Percentiles rank a stretch among this genome's conserved stretches.
phyloP scores from a whole-genome alignment of 257 asterid genomes.

The Solanum pimpinellifolium region DNA sequence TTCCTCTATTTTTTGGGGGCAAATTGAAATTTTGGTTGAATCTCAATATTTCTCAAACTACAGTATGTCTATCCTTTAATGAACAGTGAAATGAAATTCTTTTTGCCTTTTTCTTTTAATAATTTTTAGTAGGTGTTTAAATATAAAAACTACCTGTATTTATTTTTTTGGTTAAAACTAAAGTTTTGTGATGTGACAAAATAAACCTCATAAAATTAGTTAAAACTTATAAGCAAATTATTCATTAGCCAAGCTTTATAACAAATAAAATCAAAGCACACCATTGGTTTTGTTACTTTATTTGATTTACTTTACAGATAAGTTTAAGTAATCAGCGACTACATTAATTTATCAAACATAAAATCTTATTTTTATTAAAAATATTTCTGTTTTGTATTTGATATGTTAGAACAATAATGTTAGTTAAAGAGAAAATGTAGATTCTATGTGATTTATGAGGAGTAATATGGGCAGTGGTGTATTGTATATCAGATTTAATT shows the following conservation, averaged over 20 bases:
- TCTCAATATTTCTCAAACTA: neutral
- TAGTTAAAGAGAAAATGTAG: neutral
- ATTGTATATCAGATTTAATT: slow-evolving; percentile 48
- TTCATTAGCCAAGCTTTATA: neutral
- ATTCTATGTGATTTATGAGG: slow-evolving; percentile 34
- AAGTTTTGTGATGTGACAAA: neutral
- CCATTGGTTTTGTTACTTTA: neutral
- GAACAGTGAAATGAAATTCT: neutral
- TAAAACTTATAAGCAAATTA: neutral
- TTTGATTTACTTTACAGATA: neutral
- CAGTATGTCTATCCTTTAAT: neutral
- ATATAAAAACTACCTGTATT: neutral
- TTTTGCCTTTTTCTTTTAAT: neutral
- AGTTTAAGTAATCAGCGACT: accelerated
- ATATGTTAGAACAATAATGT: neutral
- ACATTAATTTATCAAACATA: neutral
- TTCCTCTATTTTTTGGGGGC: neutral
- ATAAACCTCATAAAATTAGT: too few relatives aligned
- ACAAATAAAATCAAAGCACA: neutral
- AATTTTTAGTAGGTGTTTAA: neutral
- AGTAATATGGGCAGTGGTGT: slow-evolving; percentile 34
- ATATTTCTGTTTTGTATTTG: neutral
- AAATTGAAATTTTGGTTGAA: neutral
- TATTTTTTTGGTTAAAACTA: neutral
- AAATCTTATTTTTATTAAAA: neutral